Conservation (phyloP, 2,329 filamentous ascomycete genomes). For the Chalaropsis ovoidea region DNA sequence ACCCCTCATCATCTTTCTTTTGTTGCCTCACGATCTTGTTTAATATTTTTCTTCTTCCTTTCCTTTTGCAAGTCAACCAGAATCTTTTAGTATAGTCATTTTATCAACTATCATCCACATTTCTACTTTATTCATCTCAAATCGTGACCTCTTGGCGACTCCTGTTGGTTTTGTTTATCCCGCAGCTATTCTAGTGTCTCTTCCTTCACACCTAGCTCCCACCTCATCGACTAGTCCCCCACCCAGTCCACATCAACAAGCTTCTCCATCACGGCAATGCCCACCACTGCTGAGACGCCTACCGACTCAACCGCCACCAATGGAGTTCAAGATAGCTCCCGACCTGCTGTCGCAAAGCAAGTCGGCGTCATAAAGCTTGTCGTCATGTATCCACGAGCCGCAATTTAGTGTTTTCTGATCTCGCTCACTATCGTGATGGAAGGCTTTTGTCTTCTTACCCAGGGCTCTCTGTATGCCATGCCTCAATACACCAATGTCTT, state of each 20-base stretch:
- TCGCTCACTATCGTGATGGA: conserved; percentile 26
- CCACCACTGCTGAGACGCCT: neutral
- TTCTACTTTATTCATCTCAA: conserved; percentile 12
- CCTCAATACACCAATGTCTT: conserved; percentile 31
- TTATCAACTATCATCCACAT: conserved; percentile 10
- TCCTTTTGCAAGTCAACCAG: neutral
- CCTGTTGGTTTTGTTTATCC: neutral
- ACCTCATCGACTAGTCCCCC: neutral
- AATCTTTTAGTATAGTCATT: conserved; percentile 11
- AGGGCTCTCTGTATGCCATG: conserved; percentile 28
- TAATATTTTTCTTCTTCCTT: neutral
- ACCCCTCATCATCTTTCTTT: neutral
- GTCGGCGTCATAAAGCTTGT: conserved; percentile 13
- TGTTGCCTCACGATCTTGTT: neutral
- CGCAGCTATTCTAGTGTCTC: neutral
- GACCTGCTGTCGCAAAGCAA: neutral
- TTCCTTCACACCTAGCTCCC: neutral
- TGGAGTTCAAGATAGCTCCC: neutral
- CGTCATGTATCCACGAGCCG: conserved; percentile 22
- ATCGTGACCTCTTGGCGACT: conserved; percentile 1
- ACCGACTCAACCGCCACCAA: neutral
- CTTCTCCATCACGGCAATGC: conserved; percentile 1
- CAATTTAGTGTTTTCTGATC: conserved; percentile 24
- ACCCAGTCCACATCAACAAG: neutral
- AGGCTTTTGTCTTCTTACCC: conserved; percentile 25